Base-by-base conservation (phyloP, 139 green algal species). In the Chlamydomonas urium region DNA sequence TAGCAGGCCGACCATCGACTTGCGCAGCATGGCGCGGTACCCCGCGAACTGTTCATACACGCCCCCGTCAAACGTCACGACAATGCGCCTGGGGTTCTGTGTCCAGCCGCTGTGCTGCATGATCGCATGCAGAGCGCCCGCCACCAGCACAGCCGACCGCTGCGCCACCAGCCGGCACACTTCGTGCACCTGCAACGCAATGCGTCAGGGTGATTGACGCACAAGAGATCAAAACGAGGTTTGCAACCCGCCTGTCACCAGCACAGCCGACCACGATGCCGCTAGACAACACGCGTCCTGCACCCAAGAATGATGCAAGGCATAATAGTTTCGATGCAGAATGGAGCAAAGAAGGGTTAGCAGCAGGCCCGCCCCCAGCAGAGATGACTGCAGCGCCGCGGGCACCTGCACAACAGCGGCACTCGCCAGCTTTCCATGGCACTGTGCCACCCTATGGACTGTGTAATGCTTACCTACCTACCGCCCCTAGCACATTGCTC, bases 201-300 rank as follows among this genome's bases (percentile, higher is more conserved):
- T n/a, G n/a, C n/a, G n/a, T n/a, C n/a, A n/a, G n/a, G n/a, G n/a
- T n/a, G n/a, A n/a, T n/a, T n/a, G n/a, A n/a, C n/a, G n/a, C n/a
- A n/a, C n/a, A n/a, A n/a, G n/a, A n/a, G n/a, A n/a, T n/a, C n/a
- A n/a, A n/a, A n/a, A n/a, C n/a, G n/a, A n/a, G n/a, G n/a, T n/a
- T n/a, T 81, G 62, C 4, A 96, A 75, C 8, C 63, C 84, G 6
- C 78, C 45, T 2, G 90, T 87, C 1, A 82, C 79, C 53, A 94
- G 78, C 28, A 78, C 63, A 0, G 88, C 89, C 38, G 77, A 86
- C 47, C 90, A 80, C 34, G 50, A 57, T 3, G 78, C 75, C 24
- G 93, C 88, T 69, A 93, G 38, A 23, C 66, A 48, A 72, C 86
- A 93, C 24, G 94, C 80, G 60, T 89, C 70, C 35, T 81, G 80